Evolutionary conservation across 2,329 filamentous ascomycete species (phyloP).

Genomic region (Biscogniauxia marginata): DNA sequence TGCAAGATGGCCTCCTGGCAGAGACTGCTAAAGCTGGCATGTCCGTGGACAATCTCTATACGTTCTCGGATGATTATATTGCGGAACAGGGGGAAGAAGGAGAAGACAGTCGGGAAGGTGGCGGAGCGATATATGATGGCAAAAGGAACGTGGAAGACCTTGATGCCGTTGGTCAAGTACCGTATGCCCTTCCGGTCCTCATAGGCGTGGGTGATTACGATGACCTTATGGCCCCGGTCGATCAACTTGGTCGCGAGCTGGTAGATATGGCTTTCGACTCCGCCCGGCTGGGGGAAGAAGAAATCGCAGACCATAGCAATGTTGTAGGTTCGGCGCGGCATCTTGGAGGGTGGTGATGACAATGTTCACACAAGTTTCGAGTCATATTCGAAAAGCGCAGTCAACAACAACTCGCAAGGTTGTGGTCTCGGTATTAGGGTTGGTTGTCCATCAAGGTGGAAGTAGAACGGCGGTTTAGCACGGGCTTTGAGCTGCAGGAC

Average conservation of each 20-base stretch:
- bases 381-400: slow-evolving; percentile 20
- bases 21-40: slow-evolving; percentile 87
- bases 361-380: slow-evolving; percentile 7
- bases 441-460: not conserved
- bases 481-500: too few relatives aligned
- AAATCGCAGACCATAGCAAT: slow-evolving; percentile 97
- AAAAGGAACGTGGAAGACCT: slow-evolving; percentile 97
- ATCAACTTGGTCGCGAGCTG: slow-evolving; percentile 95
- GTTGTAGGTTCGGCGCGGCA: slow-evolving; percentile 60
- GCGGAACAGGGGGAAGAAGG: slow-evolving; percentile 95
- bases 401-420: not conserved
- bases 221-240: slow-evolving; percentile 95
- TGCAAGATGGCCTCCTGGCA: slow-evolving; percentile 95
- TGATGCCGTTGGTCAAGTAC: slow-evolving; percentile 95
- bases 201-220: slow-evolving; percentile 96
- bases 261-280: slow-evolving; percentile 97
- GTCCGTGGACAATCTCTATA: slow-evolving; percentile 98
- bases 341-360: slow-evolving; percentile 33
- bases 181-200: slow-evolving; percentile 86
- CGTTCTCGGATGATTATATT: slow-evolving; percentile 93
- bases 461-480: not conserved
- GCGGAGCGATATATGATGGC: slow-evolving; percentile 91
- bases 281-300: slow-evolving; percentile 97
- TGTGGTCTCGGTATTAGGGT: not conserved
- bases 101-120: slow-evolving; percentile 96